Evolutionary conservation across 2,329 filamentous ascomycete species (phyloP), one percentile per base, ranked within the genome.

Genomic region (Epichloe glyceriae): DNA sequence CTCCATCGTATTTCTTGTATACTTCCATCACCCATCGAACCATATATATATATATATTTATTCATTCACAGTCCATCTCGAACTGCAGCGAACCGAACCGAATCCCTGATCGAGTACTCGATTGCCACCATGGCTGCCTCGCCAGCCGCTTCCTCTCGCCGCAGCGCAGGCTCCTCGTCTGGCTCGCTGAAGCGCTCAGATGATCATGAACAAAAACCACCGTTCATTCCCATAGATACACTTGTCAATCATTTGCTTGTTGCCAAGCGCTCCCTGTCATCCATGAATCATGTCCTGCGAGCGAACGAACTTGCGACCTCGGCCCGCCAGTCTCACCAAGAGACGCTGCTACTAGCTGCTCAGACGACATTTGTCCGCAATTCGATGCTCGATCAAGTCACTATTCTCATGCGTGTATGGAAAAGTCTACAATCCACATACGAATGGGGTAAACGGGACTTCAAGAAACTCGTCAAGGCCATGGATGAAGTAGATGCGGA

Each of bases 191-290:
- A 62, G 46, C 63, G 58, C 15, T 62, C 63, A 3, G 55, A 58
- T 42, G 57, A 59, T 52, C 56, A 60, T 50, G 52, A 47, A 26
- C 47, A 49, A 41, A 51, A 55, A 47, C 6, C 47, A 26, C 46
- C 47, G 41, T 42, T 50, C 44, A 62, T 68, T 47, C 59, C 67
- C 35, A 78, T 95, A 61, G 88, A 95, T 59, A 82, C 80, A 22
- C 80, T 97, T 42, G 86, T 96, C 51, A 79, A 82, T 49, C 83
- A 95, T 68, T 83, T 96, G 37, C 80, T 96, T 40, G 83, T 85
- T 33, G 86, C 91, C 8, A 96, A 96, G 65, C 82, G 88, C 43
- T 90, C 90, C 1, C 77, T 97, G 4, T 86, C 86, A 15, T 88
- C 88, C 11, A 89, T 94, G 64, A 80, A 76, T 41, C 82, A 86